Evolutionary conservation across 495 filamentous ascomycete genomes (phyloP), one percentile per base, ranked within the genome.

Genomic region (Podospora comata): DNA sequence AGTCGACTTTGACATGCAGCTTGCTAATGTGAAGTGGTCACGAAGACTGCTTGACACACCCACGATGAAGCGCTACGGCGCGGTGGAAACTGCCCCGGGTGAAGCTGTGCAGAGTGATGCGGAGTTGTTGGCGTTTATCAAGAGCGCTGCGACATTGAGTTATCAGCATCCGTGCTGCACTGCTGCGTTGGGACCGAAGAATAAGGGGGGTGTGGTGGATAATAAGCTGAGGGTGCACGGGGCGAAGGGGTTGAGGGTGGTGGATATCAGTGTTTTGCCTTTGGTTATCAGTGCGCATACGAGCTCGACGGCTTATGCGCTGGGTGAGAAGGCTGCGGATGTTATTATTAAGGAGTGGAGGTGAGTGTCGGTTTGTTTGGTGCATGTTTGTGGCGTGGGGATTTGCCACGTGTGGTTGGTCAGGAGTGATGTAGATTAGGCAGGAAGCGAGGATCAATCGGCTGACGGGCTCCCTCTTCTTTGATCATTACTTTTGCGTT

Each of bases 121-220:
- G 4, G 65, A 67, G 4, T 34, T 73, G 56, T 19, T 30, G 18
- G 54, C 63, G 18, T 76, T 48, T 9, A 34, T 73, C 27, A 64
- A 67, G 34, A 30, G 66, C 34, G 28, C 27, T 15, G 65, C 39
- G 11, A 28, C 67, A 2, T 23, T 71, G 26, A 65, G 58, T 20
- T 75, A 70, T 32, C 48, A 64, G 65, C 73, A 75, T 59, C 73
- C 73, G 7, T 75, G 71, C 62, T 83, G 85, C 34, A 87, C 86
- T 1, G 80, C 81, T 56, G 81, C 83, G 1, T 86, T 86, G 85
- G 72, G 87, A 74, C 85, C 86, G 0, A 76, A 75, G 54, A 76
- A 78, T 48, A 72, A 80, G 1, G 85, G 85, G 16, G 86, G 86
- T 5, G 79, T 83, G 1, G 81, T 83, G 16, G 76, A 77, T 27